Conservation (phyloP, 1,284 basidiomycete species). For the Melampsora abietis-canadensis region DNA sequence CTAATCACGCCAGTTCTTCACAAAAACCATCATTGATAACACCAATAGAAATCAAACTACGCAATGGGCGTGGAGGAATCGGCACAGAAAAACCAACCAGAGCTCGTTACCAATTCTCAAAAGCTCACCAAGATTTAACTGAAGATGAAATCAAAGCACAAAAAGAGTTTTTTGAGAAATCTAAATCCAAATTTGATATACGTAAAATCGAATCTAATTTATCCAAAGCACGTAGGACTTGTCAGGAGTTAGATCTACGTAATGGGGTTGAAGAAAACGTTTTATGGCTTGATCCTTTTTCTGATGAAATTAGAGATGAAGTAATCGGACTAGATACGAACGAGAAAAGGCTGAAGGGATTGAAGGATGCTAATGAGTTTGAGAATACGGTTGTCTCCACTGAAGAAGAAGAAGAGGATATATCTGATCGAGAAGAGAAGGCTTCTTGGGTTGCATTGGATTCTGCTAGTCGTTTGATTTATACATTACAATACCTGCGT, state of each 20-base stretch:
- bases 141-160: conserved; percentile 8
- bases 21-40: background rate
- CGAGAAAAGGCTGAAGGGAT: background rate
- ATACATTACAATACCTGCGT: conserved; percentile 25
- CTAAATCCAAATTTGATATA: conserved; percentile 20
- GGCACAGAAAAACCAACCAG: background rate
- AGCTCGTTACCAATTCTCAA: background rate
- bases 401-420: background rate
- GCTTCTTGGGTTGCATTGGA: conserved; percentile 31
- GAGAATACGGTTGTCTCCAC: background rate
- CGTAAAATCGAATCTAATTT: conserved; percentile 18
- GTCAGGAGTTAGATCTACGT: conserved; percentile 38
- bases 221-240: conserved; percentile 21
- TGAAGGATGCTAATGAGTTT: background rate
- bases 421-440: conserved; percentile 2
- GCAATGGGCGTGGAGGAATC: conserved; percentile 9
- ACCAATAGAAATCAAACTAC: conserved; percentile 18
- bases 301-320: background rate
- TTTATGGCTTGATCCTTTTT: conserved; percentile 12
- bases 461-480: conserved; percentile 18
- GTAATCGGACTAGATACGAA: background rate
- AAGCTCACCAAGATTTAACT: background rate
- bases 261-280: conserved; percentile 24
- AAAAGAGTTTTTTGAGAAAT: conserved; percentile 16
- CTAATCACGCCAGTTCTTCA: background rate